Evolutionary conservation across 176 grass and related monocot genomes (phyloP).

Genomic region (Phoenix dactylifera): DNA sequence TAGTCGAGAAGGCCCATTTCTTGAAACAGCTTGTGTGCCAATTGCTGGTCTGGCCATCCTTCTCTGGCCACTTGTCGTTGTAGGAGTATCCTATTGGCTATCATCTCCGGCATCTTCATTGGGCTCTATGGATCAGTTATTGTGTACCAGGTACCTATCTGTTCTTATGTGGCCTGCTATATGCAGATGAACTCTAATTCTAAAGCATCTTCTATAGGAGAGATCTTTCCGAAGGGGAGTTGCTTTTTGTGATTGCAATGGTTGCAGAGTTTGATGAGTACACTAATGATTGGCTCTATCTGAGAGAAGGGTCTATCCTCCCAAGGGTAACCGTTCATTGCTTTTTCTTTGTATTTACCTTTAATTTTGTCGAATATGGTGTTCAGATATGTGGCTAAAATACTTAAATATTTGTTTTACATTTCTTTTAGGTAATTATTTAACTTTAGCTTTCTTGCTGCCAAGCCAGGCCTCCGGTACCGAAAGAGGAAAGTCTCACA

Average conservation of each 20-base stretch:
- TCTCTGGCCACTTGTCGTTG: conserved; percentile 77
- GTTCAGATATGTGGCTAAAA: too few relatives aligned
- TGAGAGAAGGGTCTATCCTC: conserved; percentile 76
- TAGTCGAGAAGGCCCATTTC: conserved; percentile 74
- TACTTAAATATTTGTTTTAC: too few relatives aligned
- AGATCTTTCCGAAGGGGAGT: conserved; percentile 58
- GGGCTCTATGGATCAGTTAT: conserved; percentile 85
- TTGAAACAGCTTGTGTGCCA: conserved; percentile 79
- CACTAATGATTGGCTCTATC: conserved; percentile 96
- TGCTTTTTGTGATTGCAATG: conserved; percentile 76
- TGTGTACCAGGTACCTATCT: conserved; percentile 64
- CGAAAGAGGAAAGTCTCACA: conserved; percentile 51
- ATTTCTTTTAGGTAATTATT: too few relatives aligned
- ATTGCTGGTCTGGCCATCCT: conserved; percentile 80
- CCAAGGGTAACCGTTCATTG: conserved; percentile 46
- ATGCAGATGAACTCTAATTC: not conserved
- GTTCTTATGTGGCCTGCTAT: not conserved
- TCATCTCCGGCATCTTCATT: conserved; percentile 83
- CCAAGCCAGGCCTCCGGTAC: conserved; percentile 53
- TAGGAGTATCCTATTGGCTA: conserved; percentile 65
- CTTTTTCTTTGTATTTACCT: conserved; percentile 1
- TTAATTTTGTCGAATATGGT: not conserved
- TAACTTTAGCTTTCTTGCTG: not conserved
- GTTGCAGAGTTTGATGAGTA: conserved; percentile 93
- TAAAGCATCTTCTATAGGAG: conserved; percentile 35